A percentile compares a stretch with the other conserved stretches of the same genome.
Conservation (phyloP, 2,329 filamentous ascomycete species). For the Epichloe festucae region DNA sequence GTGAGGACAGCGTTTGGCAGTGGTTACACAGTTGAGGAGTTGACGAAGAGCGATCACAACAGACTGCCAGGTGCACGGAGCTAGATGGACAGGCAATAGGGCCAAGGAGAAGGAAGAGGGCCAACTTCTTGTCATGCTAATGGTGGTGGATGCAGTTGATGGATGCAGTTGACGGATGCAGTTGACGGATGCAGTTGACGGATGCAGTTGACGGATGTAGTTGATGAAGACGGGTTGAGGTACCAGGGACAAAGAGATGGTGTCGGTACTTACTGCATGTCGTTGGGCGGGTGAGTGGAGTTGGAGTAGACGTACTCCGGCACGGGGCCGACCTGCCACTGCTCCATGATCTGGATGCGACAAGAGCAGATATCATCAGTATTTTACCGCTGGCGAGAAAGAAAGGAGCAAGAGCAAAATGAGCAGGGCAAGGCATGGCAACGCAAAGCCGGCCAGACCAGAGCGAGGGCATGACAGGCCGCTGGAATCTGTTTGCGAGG, state of each 20-base stretch:
- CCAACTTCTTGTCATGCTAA: too few relatives aligned
- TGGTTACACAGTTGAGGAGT: not conserved
- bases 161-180: not conserved
- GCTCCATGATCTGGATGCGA: constrained; percentile 40
- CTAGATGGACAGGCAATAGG: not conserved
- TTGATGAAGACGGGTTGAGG: constrained; percentile 9
- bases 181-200: not conserved
- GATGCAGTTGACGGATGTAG: constrained; percentile 1
- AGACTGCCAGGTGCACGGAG: not conserved
- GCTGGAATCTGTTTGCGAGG: constrained; percentile 4
- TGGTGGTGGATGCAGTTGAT: not conserved
- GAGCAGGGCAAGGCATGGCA: constrained; percentile 4
- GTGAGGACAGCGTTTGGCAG: not conserved
- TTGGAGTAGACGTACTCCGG: constrained; percentile 46
- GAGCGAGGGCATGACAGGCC: constrained; percentile 3
- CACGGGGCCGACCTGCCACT: constrained; percentile 48
- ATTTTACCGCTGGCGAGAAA: constrained; percentile 10
- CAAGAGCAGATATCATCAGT: constrained; percentile 12
- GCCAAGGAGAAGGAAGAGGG: not conserved
- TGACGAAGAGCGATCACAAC: not conserved
- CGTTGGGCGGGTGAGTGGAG: constrained; percentile 39
- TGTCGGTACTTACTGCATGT: constrained; percentile 43
- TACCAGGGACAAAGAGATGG: constrained; percentile 21
- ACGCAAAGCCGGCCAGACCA: constrained; percentile 4
- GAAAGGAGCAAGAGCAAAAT: constrained; percentile 4